Base-by-base conservation (phyloP, 2,329 filamentous ascomycete species). In the Chrysosporium queenslandicum region DNA sequence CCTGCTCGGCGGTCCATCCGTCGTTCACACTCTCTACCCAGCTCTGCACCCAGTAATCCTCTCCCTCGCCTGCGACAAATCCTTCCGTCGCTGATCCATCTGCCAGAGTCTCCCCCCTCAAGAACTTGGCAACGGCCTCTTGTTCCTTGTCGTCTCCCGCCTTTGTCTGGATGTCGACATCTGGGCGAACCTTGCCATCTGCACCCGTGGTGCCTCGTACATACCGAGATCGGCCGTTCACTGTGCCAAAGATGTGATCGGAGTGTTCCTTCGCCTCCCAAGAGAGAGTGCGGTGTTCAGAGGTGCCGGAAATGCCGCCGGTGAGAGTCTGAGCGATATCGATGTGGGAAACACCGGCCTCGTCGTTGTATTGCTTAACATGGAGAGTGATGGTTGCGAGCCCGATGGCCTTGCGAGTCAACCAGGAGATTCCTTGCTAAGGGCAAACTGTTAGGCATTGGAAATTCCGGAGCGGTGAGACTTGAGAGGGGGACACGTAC, bases 161-260 rank as follows among this genome's bases (percentile, higher is more conserved):
- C 54, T 71, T 70, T 39, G 66, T 68, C 55, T 65, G 56, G 48
- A 72, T 47, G 3, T 71, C 63, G 25, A 69, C 36, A 8, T 59
- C 56, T 1, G 68, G 68, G 1, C 64, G 62, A 21, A 66, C 61
- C 58, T 67, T 69, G 30, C 63, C 64, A 40, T 68, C 72, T 18
- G 69, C 63, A 9, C 61, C 48, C 14, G 50, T 62, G 9, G 60
- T 64, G n/a, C 47, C 47, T 16, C 64, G 64, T 54, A 79, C 59
- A 64, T 76, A 81, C 42, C 73, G 69, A 40, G 76, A 79, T 55
- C 74, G 75, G 53, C 85, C 86, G 48, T 73, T 72, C 56, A 92
- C 77, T 52, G 70, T 72, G 54, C 89, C 89, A 66, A 94, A 95
- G 59, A 94, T 78, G 75, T 82, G 83, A 73, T 95, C 88, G 21